Evolutionary conservation across 1,284 basidiomycete species (phyloP), one percentile per base, ranked within the genome.

Genomic region (Coniferiporia weirii): DNA sequence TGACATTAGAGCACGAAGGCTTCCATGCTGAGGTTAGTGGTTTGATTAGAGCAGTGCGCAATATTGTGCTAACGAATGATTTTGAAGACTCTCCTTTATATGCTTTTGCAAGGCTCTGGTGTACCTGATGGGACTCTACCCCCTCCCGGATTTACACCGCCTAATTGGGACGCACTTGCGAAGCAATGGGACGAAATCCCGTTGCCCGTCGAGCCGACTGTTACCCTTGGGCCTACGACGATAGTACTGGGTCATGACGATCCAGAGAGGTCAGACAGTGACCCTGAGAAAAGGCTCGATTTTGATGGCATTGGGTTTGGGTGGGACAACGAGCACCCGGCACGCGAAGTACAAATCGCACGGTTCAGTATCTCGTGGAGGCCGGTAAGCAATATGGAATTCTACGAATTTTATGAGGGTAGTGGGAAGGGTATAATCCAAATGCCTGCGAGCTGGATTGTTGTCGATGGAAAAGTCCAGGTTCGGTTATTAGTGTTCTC

Each of bases 271-370:
- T 79, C 88, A 8, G 95, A 98, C 68, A 73, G 71, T 3, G 66
- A 70, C 48, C 63, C 66, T 5, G 62, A 63, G 1, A 67, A 69
- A 12, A 67, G 67, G 7, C 62, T 64, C 5, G 12, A n/a, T 4
- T 12, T 57, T 32, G 10, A 43, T 34, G 71, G 81, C 51, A 68
- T 80, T 47, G 85, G 89, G 63, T 95, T 92, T 68, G 97, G 95
- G 0, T 98, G 95, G 96, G 97, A 99, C 72, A 95, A 93, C 67
- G 96, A 99, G 76, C 79, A 87, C 67, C 93, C 95, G 1, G 75
- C 75, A 63, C 75, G 88, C 20, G 69, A 70, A 15, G 80, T 86
- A 12, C 66, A 79, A 0, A 82, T 91, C 7, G 77, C 75, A 27
- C 55, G 78, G 56, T 86, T 98, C 76, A 79, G 77, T 61, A 87